These are phyloP conservation scores for Globisporangium spinosum DNA, from an alignment of 352 stramenopile genomes.

Conservation along the genomic window DNA sequence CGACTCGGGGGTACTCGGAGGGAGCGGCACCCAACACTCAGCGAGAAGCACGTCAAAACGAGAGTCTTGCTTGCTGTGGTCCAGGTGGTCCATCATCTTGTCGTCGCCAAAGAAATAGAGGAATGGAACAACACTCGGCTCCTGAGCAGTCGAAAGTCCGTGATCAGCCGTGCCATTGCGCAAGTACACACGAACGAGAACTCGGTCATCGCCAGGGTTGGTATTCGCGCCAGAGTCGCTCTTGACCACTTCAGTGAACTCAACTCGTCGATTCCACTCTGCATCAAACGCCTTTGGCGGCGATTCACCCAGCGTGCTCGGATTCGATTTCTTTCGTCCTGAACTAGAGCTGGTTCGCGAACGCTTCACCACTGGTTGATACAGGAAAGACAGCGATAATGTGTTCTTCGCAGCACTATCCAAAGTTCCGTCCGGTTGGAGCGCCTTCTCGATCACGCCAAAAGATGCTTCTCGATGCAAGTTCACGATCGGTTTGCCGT, in stretches of 20 bases:
- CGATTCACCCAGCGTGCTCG: conserved; percentile 3
- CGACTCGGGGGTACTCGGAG: conserved; percentile 26
- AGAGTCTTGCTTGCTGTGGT: conserved; percentile 83
- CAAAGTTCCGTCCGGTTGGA: conserved; percentile 25
- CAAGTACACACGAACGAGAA: conserved; percentile 72
- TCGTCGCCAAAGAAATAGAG: conserved; percentile 88
- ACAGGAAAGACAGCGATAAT: conserved; percentile 72
- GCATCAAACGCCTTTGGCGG: conserved; percentile 43
- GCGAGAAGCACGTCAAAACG: conserved; percentile 73
- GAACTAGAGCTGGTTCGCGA: neutral
- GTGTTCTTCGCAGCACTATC: conserved; percentile 18
- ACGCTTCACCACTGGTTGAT: conserved; percentile 35
- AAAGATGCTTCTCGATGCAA: conserved; percentile 78
- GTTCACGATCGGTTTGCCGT: conserved; percentile 79
- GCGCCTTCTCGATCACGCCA: conserved; percentile 66
- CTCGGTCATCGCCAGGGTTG: conserved; percentile 25
- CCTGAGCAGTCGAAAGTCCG: conserved; percentile 65
- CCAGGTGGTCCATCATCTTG: conserved; percentile 81
- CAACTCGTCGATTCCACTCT: conserved; percentile 82
- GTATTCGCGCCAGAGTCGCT: conserved; percentile 18
- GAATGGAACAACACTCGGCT: conserved; percentile 84
- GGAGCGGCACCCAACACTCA: conserved; percentile 75
- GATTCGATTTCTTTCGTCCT: conserved; percentile 7
- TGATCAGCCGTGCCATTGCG: conserved; percentile 75
- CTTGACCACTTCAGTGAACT: conserved; percentile 60